Conservation (phyloP, 345 rosid genomes). For the Brassica cretica region DNA sequence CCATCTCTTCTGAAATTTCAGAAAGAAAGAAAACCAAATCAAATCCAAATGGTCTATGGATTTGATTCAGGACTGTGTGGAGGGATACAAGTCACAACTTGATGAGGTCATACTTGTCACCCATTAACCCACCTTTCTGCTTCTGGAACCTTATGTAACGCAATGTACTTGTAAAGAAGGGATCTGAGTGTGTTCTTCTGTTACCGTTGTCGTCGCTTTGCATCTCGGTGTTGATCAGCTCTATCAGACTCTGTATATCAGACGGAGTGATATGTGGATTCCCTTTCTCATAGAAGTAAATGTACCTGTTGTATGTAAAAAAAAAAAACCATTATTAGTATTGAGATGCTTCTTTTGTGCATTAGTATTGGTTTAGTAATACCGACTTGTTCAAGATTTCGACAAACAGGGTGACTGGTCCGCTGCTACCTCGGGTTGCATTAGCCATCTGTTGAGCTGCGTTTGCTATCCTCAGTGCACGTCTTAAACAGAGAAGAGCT, state of each 20-base stretch:
- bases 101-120: constrained; percentile 45
- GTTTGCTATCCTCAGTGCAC: constrained; percentile 86
- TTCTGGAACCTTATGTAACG: constrained; percentile 75
- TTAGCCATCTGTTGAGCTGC: constrained; percentile 90
- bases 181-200: constrained; percentile 54
- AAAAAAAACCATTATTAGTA: background rate
- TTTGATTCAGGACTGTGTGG: constrained; percentile 3
- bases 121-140: constrained; percentile 75
- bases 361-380: background rate
- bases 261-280: constrained; percentile 62
- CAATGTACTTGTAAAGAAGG: constrained; percentile 64
- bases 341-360: constrained; percentile 7
- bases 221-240: constrained; percentile 67
- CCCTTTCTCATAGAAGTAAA: constrained; percentile 81
- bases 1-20: background rate
- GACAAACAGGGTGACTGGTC: constrained; percentile 75
- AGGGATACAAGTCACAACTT: constrained; percentile 36
- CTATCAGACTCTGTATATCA: constrained; percentile 69
- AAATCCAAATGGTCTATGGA: background rate
- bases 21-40: background rate
- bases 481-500: constrained; percentile 79
- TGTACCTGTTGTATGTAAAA: constrained; percentile 46
- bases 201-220: constrained; percentile 64
- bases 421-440: constrained; percentile 70
- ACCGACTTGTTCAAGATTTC: constrained; percentile 87